Evolutionary conservation across 176 grass and related monocot genomes (phyloP).

Genomic region (Bothriochloa decipiens): DNA sequence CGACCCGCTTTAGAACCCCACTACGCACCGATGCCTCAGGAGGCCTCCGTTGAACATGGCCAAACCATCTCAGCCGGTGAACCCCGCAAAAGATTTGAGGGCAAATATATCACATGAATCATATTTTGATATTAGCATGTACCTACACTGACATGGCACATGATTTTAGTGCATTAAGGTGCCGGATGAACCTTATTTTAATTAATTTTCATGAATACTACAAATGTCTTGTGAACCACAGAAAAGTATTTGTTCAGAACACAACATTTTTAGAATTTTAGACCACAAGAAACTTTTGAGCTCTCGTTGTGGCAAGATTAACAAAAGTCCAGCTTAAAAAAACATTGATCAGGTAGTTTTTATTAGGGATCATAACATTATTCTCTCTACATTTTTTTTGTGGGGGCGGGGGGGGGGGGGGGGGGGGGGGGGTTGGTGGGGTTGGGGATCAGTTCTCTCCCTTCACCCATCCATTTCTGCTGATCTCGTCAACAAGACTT

Average conservation of each 20-base stretch:
- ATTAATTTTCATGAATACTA: background rate
- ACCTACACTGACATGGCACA: background rate
- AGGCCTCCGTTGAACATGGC: no score
- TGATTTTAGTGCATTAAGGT: slow-evolving; percentile 29
- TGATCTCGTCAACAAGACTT: slow-evolving; percentile 15
- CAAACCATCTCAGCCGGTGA: no score
- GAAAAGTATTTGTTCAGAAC: background rate
- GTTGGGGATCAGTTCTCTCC: background rate
- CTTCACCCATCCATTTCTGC: background rate
- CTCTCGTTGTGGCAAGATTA: background rate
- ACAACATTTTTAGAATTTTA: background rate
- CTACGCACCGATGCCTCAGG: no score
- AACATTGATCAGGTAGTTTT: slow-evolving; percentile 9
- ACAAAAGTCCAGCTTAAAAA: background rate
- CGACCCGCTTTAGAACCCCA: no score
- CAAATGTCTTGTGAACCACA: background rate
- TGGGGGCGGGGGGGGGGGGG: no score
- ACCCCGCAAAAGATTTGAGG: background rate
- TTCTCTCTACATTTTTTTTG: background rate
- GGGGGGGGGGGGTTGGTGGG: no score
- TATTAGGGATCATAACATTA: background rate
- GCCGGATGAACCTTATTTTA: slow-evolving; percentile 3
- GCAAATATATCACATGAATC: slow-evolving; percentile 21
- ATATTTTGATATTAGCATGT: slow-evolving; percentile 4
- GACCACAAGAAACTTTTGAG: slow-evolving; percentile 2